Percentiles rank a stretch among this genome's conserved stretches.
Evolutionary conservation across 2,329 filamentous ascomycete species (phyloP).

Genomic region (Mollisia scopiformis): DNA sequence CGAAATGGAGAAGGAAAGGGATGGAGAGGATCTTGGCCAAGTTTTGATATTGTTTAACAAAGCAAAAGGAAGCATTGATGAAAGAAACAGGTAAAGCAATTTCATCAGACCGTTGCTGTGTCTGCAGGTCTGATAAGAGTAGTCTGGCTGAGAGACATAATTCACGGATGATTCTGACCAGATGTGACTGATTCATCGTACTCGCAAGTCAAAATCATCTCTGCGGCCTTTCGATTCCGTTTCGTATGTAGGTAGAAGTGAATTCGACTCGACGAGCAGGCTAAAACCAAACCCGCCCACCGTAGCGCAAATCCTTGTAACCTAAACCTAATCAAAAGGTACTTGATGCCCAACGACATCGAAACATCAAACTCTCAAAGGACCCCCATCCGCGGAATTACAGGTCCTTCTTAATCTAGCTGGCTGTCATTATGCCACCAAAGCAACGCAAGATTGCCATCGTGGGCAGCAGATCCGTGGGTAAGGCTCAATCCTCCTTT

Average conservation of each 20-base stretch:
- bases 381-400: neutral
- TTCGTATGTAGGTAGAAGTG: neutral
- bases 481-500: conserved; percentile 49
- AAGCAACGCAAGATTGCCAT: conserved; percentile 97
- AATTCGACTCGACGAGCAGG: neutral
- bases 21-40: neutral
- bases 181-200: neutral
- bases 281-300: neutral
- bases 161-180: neutral
- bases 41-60: neutral
- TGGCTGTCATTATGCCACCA: conserved; percentile 1
- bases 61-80: neutral
- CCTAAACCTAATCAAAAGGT: neutral
- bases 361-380: neutral
- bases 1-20: neutral
- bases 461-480: conserved; percentile 90
- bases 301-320: neutral
- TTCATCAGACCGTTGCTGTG: too few relatives aligned
- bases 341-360: conserved; percentile 2
- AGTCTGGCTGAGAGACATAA: neutral
- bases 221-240: neutral
- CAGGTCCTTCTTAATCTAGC: neutral
- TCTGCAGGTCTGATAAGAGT: too few relatives aligned
- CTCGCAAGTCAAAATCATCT: neutral
- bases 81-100: neutral